Base-by-base conservation (phyloP, 2,329 filamentous ascomycete species). In the Calonectria leucothoes region DNA sequence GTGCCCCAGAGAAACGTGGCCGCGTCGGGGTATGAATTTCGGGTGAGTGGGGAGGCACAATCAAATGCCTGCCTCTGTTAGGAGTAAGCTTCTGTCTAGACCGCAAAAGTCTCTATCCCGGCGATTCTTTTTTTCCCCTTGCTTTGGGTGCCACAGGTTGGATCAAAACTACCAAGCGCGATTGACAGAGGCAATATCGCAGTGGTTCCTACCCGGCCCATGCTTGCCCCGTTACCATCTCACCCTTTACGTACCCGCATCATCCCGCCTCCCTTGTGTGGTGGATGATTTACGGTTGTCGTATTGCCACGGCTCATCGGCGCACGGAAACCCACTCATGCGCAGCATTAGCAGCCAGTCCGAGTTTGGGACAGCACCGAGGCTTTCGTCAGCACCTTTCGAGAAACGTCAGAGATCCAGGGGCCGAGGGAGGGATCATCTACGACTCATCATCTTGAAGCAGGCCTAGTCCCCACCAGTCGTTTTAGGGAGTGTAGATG, bases 331-430 rank as follows among this genome's bases (percentile, higher is more conserved):
- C 65, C 75, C 72, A 72, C 55, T 73, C 71, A 78, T 72, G 77
- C 65, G 66, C 68, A 45, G 64, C 68, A 17, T 61, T 23, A 69
- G 66, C 70, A 65, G 66, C 69, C 20, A 57, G 61, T 39, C 59
- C 74, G 63, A 77, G 64, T 70, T 77, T 73, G 67, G 72, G 76
- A 69, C 51, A 70, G 57, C 70, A 75, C 70, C 75, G 71, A 75
- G 66, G 70, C 72, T 75, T 73, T 78, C 77, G 77, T 79, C 76
- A 78, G 77, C 77, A 72, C 69, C 61, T 33, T 59, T 68, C 61
- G 69, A 76, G 57, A 66, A 71, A 74, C 73, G 76, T 79, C 73
- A 74, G 48, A 57, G 76, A 70, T 76, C 77, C 75, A 79, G 67
- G 75, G 73, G 75, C 69, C 57, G 20, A 66, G 25, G 59, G 35